Conservation (phyloP, 2,329 filamentous ascomycete species). For the Aspergillus sp. region DNA sequence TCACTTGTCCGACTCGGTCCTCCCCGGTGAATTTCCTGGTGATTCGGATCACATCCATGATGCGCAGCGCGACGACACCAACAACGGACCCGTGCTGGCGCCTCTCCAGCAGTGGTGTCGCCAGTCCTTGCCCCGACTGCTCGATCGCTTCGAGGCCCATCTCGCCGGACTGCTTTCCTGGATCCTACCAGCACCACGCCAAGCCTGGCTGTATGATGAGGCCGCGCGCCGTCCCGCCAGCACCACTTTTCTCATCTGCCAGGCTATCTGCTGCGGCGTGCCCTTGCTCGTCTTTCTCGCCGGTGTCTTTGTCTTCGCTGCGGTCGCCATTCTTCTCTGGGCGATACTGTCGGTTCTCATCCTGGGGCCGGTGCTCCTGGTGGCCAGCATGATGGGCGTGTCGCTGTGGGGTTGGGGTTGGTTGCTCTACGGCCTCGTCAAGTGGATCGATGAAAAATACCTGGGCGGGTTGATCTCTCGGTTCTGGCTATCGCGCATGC, state of each 20-base stretch:
- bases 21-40: slow-evolving; percentile 32
- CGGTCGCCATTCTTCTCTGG: slow-evolving; percentile 34
- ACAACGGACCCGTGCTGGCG: slow-evolving; percentile 20
- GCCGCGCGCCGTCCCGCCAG: slow-evolving; percentile 33
- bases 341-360: slow-evolving; percentile 33
- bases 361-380: slow-evolving; percentile 31
- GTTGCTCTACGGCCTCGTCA: slow-evolving; percentile 16
- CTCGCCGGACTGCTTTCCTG: slow-evolving; percentile 27
- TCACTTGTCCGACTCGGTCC: slow-evolving; percentile 19
- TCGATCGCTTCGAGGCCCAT: slow-evolving; percentile 31
- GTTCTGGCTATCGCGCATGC: slow-evolving; percentile 9
- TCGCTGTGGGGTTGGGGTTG: slow-evolving; percentile 18
- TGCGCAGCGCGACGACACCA: slow-evolving; percentile 10
- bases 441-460: slow-evolving; percentile 15
- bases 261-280: slow-evolving; percentile 37
- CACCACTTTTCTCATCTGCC: slow-evolving; percentile 35
- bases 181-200: slow-evolving; percentile 30
- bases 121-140: slow-evolving; percentile 22
- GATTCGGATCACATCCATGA: slow-evolving; percentile 18
- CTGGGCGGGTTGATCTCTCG: slow-evolving; percentile 14
- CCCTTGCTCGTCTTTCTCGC: slow-evolving; percentile 37
- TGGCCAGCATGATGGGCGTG: slow-evolving; percentile 16
- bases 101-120: slow-evolving; percentile 21
- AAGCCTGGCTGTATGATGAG: slow-evolving; percentile 32
- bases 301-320: slow-evolving; percentile 36